Conservation (phyloP, 129 eudicot species). For the Glebionis coronaria region DNA sequence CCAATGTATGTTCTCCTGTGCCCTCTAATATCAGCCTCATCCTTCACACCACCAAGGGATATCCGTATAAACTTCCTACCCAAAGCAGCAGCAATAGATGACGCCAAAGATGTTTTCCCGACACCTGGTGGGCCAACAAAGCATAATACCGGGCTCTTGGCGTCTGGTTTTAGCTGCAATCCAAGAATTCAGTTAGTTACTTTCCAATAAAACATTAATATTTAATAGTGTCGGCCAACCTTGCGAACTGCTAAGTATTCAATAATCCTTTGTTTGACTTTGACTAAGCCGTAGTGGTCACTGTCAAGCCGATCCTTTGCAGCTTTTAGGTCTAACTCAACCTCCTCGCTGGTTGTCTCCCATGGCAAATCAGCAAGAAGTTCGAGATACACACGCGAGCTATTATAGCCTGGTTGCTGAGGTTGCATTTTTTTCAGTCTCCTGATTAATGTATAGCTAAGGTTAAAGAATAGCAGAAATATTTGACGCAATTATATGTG, state of each 20-base stretch:
- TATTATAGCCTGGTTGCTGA: constrained; percentile 93
- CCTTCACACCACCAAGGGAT: constrained; percentile 97
- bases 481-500: neutral
- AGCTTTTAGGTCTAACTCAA: constrained; percentile 73
- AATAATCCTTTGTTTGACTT: constrained; percentile 90
- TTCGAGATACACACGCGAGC: constrained; percentile 90
- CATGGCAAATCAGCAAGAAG: constrained; percentile 97
- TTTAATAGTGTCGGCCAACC: constrained; percentile 39
- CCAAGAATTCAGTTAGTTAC: constrained; percentile 10
- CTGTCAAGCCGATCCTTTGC: constrained; percentile 90
- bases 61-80: constrained; percentile 89
- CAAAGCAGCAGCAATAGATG: constrained; percentile 90
- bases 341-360: constrained; percentile 82
- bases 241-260: constrained; percentile 98
- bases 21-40: constrained; percentile 97
- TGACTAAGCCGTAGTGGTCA: constrained; percentile 85
- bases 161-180: constrained; percentile 92
- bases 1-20: constrained; percentile 96
- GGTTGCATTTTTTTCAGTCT: constrained; percentile 97
- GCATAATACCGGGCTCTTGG: constrained; percentile 88
- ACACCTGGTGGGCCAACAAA: constrained; percentile 99
- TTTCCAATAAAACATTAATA: neutral
- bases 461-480: constrained; percentile 15
- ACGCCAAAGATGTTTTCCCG: constrained; percentile 95
- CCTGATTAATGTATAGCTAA: constrained; percentile 41